These are phyloP conservation scores for Leucocoprinus birnbaumii DNA, from an alignment of 768 basidiomycete species.

Conservation along the genomic window DNA sequence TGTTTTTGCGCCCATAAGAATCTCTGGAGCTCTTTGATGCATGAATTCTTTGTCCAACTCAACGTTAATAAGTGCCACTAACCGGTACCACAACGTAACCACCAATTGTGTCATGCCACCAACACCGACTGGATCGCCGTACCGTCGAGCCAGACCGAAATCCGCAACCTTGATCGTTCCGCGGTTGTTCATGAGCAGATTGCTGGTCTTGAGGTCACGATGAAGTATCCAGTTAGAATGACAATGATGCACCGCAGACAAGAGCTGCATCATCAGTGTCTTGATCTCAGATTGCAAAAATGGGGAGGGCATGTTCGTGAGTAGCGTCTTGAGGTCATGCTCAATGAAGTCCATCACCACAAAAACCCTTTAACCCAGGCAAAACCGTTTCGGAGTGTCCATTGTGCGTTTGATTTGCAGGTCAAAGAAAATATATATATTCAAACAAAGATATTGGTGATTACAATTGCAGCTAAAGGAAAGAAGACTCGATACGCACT, in stretches of 20 bases:
- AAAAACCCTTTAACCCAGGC: constrained; percentile 69
- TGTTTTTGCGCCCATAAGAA: constrained; percentile 86
- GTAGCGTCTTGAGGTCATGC: constrained; percentile 95
- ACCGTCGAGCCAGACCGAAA: constrained; percentile 93
- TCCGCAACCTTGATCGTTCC: constrained; percentile 99
- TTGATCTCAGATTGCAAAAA: constrained; percentile 99
- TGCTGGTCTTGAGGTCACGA: constrained; percentile 96
- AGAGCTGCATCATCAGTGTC: constrained; percentile 89
- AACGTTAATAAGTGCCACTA: constrained; percentile 15
- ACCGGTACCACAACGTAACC: constrained; percentile 99
- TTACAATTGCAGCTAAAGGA: constrained; percentile 21
- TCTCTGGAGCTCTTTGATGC: constrained; percentile 76
- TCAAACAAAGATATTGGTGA: constrained; percentile 18
- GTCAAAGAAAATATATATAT: constrained; percentile 5
- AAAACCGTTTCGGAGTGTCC: constrained; percentile 1
- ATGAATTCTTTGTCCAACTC: too few species aligned
- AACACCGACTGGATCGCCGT: constrained; percentile 93
- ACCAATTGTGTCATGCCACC: constrained; percentile 98
- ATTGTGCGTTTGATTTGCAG: constrained; percentile 4
- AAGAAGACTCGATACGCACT: constrained; percentile 63
- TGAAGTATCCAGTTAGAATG: constrained; percentile 98
- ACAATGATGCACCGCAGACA: constrained; percentile 91
- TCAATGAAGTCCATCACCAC: constrained; percentile 99
- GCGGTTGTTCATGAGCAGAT: constrained; percentile 97
- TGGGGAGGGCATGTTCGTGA: constrained; percentile 92